Conservation (phyloP, 2,329 filamentous ascomycete genomes). For the Penicillium sp. region DNA sequence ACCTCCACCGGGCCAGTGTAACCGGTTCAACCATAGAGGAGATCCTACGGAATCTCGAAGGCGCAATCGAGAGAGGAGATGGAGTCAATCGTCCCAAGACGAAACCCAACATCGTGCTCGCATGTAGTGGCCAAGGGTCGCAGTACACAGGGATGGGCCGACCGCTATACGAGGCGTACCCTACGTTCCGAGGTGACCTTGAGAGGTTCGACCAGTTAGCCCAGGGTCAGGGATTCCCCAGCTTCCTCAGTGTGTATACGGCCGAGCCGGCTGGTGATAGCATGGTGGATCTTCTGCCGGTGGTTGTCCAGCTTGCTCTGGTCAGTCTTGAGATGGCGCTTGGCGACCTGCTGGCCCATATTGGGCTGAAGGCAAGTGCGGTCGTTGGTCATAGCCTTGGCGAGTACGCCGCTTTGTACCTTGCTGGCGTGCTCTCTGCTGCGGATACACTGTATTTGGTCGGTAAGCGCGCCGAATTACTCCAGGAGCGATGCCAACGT, state of each 20-base stretch:
- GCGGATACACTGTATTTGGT: slow-evolving; percentile 65
- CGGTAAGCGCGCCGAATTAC: slow-evolving; percentile 68
- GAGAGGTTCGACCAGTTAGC: slow-evolving; percentile 36
- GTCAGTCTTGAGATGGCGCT: slow-evolving; percentile 49
- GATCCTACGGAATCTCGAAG: slow-evolving; percentile 17
- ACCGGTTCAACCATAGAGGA: background rate
- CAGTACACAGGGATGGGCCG: slow-evolving; percentile 34
- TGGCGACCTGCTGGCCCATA: slow-evolving; percentile 40
- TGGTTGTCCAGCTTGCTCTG: slow-evolving; percentile 33
- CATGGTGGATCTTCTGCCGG: slow-evolving; percentile 33
- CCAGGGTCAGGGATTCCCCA: slow-evolving; percentile 41
- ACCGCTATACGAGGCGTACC: slow-evolving; percentile 35
- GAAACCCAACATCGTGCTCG: background rate
- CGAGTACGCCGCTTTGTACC: slow-evolving; percentile 42
- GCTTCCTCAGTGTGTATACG: slow-evolving; percentile 31
- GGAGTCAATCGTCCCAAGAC: slow-evolving; percentile 5
- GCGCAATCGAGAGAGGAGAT: background rate
- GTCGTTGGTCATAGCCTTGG: slow-evolving; percentile 50
- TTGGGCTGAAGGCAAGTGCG: slow-evolving; percentile 44
- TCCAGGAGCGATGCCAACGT: slow-evolving; percentile 67
- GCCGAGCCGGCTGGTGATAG: slow-evolving; percentile 36
- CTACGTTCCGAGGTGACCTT: slow-evolving; percentile 36
- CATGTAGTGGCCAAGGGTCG: slow-evolving; percentile 1
- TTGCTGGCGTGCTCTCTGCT: slow-evolving; percentile 39
- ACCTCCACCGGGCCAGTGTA: slow-evolving; percentile 15